Percentiles rank a stretch among this genome's conserved stretches.
Evolutionary conservation across 1,139 yeast species (phyloP).

Genomic region (Candida sanyaensis): DNA sequence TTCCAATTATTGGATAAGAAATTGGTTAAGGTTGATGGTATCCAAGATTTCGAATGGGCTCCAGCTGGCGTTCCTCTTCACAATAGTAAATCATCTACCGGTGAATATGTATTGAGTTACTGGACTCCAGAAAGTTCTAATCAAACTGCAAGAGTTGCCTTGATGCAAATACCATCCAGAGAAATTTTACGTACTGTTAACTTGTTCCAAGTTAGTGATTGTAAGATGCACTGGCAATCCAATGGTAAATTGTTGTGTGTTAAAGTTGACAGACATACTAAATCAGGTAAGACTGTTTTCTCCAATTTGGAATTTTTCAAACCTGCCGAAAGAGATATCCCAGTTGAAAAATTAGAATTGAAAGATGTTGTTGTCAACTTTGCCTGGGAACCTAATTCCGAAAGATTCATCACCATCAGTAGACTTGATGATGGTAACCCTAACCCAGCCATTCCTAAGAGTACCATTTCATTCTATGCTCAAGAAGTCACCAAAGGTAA

Average conservation of each 20-base stretch:
- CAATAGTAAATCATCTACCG: conserved; percentile 44
- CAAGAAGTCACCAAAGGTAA: conserved; percentile 92
- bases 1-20: conserved; percentile 81
- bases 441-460: conserved; percentile 72
- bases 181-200: conserved; percentile 86
- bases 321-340: conserved; percentile 83
- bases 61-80: conserved; percentile 81
- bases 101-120: conserved; percentile 75
- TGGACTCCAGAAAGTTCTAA: conserved; percentile 96
- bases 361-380: conserved; percentile 87
- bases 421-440: conserved; percentile 60
- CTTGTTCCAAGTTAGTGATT: conserved; percentile 91
- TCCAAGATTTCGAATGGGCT: conserved; percentile 93
- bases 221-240: conserved; percentile 94
- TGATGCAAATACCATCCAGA: conserved; percentile 87
- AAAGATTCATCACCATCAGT: conserved; percentile 81
- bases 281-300: conserved; percentile 88
- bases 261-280: conserved; percentile 96
- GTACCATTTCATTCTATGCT: conserved; percentile 78
- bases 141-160: conserved; percentile 92
- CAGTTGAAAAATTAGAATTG: conserved; percentile 92
- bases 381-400: conserved; percentile 95
- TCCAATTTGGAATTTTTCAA: conserved; percentile 93
- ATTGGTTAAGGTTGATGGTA: conserved; percentile 78
- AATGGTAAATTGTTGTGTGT: conserved; percentile 85